Evolutionary conservation across 1,284 basidiomycete genomes (phyloP).

Genomic region (Cryptococcus sp.): DNA sequence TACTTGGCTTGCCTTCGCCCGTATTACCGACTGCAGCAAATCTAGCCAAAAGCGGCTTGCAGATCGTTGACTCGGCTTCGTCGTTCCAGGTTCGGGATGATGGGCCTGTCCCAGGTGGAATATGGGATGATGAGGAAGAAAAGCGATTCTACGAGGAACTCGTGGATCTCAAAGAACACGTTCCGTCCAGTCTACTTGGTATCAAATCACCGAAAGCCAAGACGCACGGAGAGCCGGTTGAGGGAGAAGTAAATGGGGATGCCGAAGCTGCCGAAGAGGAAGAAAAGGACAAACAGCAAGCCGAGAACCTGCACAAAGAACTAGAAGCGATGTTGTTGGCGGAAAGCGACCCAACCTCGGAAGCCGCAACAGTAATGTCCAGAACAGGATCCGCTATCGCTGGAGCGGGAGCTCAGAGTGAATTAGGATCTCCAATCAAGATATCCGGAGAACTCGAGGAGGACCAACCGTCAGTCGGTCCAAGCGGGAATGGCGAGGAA

Average conservation of each 20-base stretch:
- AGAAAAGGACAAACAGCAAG: slow-evolving; percentile 10
- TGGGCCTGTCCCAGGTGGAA: slow-evolving; percentile 60
- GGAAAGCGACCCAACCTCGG: slow-evolving; percentile 49
- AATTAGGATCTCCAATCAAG: slow-evolving; percentile 7
- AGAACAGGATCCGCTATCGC: slow-evolving; percentile 46
- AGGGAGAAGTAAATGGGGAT: slow-evolving; percentile 1
- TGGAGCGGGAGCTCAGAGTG: slow-evolving; percentile 12
- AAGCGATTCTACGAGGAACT: slow-evolving; percentile 90
- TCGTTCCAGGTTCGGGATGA: slow-evolving; percentile 57
- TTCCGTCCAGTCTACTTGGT: slow-evolving; percentile 83
- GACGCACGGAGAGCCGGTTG: slow-evolving; percentile 14
- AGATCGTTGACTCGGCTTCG: slow-evolving; percentile 50
- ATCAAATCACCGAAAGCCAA: slow-evolving; percentile 57
- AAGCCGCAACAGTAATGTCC: slow-evolving; percentile 49
- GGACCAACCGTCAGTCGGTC: slow-evolving; percentile 1
- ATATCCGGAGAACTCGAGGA: slow-evolving; percentile 50
- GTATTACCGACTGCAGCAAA: slow-evolving; percentile 67
- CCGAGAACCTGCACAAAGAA: slow-evolving; percentile 15
- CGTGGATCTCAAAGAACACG: slow-evolving; percentile 83
- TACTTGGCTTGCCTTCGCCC: slow-evolving; percentile 76
- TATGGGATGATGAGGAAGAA: slow-evolving; percentile 99
- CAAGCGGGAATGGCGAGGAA: slow-evolving; percentile 29
- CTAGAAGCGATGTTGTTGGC: slow-evolving; percentile 31
- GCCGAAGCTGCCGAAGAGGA: slow-evolving; percentile 20
- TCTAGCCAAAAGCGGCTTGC: slow-evolving; percentile 44